Base-by-base conservation (phyloP, 306 rosid species). In the Datisca glomerata region DNA sequence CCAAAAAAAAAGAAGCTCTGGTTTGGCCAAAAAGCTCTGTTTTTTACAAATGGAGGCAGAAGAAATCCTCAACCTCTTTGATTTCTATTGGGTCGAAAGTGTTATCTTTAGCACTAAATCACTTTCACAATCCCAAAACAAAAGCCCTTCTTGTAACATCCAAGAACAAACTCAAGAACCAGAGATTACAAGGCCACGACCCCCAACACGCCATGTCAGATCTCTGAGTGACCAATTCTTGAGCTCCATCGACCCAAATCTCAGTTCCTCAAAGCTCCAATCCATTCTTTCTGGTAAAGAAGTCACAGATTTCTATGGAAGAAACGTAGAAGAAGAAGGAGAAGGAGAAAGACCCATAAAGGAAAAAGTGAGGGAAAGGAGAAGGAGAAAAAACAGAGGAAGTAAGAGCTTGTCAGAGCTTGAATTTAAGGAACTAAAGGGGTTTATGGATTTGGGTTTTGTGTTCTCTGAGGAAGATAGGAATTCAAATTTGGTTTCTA, bases 361-460 rank as follows among this genome's bases (percentile, higher is more conserved):
- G 55, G 55, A 13, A 34, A 14, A 10, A 48, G 53, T 37, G 19
- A 32, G 7, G n/a, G 53, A 50, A 50, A 12, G 31, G 11, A 24
- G 42, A 8, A 24, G 27, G 32, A 56, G 42, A 17, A 52, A 29
- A 21, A 52, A 21, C 3, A 45, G 31, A 19, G 44, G 44, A 10
- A 38, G 56, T 8, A 73, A 65, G 61, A 80, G 96, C 58, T 44
- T 76, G 52, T 49, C 93, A 2, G 83, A 78, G 32, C 86, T 81
- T 18, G 93, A 86, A 61, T 70, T 75, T 51, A 51, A 60, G 45
- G 96, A 86, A 47, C 70, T 81, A 0, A 86, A 86, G 47, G 91
- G 94, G 47, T 78, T 86, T 59, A 81, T 78, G 86, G 96, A 86
- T 81, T 55, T 86, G 64, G 96, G 96, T n/a, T 86, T 70, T 53